A percentile compares a stretch with the other conserved stretches of the same genome.
Evolutionary conservation across 2,329 filamentous ascomycete genomes (phyloP).

Genomic region (Raffaelea albimanens): DNA sequence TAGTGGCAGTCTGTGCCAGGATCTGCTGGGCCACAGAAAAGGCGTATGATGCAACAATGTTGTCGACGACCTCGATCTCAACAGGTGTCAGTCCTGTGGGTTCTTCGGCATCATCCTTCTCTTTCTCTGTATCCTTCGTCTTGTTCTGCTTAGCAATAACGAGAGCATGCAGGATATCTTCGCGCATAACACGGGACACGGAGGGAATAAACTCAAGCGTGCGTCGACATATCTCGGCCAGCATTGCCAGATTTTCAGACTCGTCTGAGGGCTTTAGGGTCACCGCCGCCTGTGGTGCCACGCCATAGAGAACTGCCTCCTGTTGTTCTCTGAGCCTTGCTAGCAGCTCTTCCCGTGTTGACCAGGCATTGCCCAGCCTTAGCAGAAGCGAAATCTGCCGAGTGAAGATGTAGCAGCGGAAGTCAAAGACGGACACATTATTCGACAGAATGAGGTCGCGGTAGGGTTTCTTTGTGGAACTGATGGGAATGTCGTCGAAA

Average conservation of each 20-base stretch:
- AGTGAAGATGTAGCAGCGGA: conserved; percentile 86
- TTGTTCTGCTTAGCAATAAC: conserved; percentile 12
- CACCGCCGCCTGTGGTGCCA: conserved; percentile 38
- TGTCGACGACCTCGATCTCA: conserved; percentile 53
- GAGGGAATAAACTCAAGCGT: conserved; percentile 77
- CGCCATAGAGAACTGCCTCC: conserved; percentile 46
- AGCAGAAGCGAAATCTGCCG: conserved; percentile 77
- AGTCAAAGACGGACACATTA: conserved; percentile 93
- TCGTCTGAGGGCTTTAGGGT: conserved; percentile 47
- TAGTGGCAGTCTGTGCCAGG: conserved; percentile 63
- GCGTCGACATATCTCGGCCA: conserved; percentile 80
- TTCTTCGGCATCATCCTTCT: conserved; percentile 25
- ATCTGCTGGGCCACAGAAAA: conserved; percentile 70
- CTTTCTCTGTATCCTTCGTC: too few relatives aligned
- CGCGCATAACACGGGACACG: conserved; percentile 68
- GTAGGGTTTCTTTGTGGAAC: conserved; percentile 66
- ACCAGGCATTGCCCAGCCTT: conserved; percentile 67
- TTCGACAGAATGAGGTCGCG: conserved; percentile 87
- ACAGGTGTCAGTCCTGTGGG: conserved; percentile 21
- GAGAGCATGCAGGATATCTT: conserved; percentile 60
- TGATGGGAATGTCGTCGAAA: conserved; percentile 49
- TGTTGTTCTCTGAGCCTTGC: conserved; percentile 54
- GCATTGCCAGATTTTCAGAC: conserved; percentile 62
- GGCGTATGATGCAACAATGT: conserved; percentile 67
- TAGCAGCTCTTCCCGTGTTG: conserved; percentile 51